Percentiles rank a stretch among this genome's conserved stretches.
These are phyloP conservation scores for Umbilicus rupestris DNA, from an alignment of 164 flowering plant species.

Conservation along the genomic window DNA sequence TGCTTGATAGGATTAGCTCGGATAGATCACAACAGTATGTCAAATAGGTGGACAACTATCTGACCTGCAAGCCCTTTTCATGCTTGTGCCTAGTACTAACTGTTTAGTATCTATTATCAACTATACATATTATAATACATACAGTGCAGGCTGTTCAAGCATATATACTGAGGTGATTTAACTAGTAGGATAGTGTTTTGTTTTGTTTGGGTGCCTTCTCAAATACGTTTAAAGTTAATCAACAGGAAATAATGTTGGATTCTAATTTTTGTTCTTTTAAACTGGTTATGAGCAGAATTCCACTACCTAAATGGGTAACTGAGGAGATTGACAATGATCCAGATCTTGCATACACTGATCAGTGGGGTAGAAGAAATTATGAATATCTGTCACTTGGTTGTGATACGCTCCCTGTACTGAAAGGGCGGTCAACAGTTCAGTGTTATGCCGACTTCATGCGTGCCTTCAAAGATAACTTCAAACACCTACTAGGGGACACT, in stretches of 20 bases:
- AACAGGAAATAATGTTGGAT: neutral
- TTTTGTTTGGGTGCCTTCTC: no score
- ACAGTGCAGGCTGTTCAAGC: no score
- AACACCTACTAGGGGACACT: slow-evolving; percentile 79
- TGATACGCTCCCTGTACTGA: slow-evolving; percentile 73
- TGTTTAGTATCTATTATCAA: no score
- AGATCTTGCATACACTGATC: slow-evolving; percentile 85
- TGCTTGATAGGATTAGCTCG: no score
- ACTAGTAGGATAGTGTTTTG: no score
- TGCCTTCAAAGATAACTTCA: slow-evolving; percentile 68
- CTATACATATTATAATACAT: no score
- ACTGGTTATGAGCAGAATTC: slow-evolving; percentile 43
- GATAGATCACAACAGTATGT: no score
- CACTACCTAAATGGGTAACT: slow-evolving; percentile 79
- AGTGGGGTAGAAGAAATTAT: slow-evolving; percentile 82
- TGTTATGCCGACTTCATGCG: slow-evolving; percentile 90
- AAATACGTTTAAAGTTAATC: no score
- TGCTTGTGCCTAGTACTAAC: no score
- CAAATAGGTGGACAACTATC: no score
- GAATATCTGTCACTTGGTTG: slow-evolving; percentile 87
- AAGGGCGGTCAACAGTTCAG: slow-evolving; percentile 78
- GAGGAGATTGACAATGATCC: slow-evolving; percentile 71
- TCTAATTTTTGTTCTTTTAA: neutral
- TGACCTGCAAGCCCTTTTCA: no score
- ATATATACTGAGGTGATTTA: no score